Evolutionary conservation across 2,329 filamentous ascomycete genomes (phyloP), one percentile per base, ranked within the genome.

Genomic region (Alternaria gansuensis): DNA sequence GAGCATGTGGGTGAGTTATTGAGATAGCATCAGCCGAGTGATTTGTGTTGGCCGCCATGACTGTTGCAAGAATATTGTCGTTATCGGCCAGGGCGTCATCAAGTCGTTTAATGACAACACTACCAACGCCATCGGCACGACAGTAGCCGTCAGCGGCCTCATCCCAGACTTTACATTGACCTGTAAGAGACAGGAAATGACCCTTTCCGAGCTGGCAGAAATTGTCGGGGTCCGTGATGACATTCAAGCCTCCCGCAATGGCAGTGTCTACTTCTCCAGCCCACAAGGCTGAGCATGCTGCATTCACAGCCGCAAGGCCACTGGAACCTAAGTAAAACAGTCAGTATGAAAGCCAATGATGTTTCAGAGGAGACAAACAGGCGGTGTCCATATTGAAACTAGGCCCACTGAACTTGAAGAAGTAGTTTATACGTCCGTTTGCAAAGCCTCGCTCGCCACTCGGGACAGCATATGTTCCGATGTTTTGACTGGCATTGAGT

Each of bases 391-490:
- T 62, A 7, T 66, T 68, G n/a, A 63, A 67, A 43, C 82, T 84
- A 0, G 84, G 83, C 2, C 76, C 75, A 52, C 59, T 65, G 21
- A 78, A 69, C 49, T 75, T 68, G 44, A 77, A 68, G 46, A 67
- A 64, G 54, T 76, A 78, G 23, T 70, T 75, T 36, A 79, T 75
- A 1, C 76, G 61, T 48, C 84, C 85, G 0, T 81, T 80, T 0
- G 75, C 48, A 24, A 60, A 60, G 6, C 83, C 84, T 17, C 85
- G 77, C 6, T 76, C 74, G 28, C 80, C 80, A 21, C 83, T 83
- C 0, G 84, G 81, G 43, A 87, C 83, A 6, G 31, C n/a, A n/a
- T 60, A 51, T 3, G 57, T 45, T n/a, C 28, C 39, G n/a, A 62
- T 51, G 7, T 63, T 43, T 29, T 62, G 60, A 4, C 31, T 55